Conservation (phyloP, 208 protist genomes). For the Trypanosoma boissoni region DNA sequence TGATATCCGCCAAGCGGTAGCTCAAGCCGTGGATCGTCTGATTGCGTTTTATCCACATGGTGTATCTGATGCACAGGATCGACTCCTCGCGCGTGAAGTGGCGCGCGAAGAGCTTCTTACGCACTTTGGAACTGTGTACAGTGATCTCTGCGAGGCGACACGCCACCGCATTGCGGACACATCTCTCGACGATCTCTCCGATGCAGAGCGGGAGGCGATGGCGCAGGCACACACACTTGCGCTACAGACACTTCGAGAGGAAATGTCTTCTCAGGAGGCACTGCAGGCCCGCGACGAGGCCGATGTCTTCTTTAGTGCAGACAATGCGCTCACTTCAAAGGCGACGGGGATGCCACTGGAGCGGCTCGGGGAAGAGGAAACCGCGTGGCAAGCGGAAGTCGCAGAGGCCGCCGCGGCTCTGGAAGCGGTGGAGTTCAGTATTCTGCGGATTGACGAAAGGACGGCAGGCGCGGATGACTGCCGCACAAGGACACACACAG, state of each 20-base stretch:
- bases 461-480: no score
- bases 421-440: slow-evolving; percentile 3
- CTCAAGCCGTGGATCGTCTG: neutral
- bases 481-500: no score
- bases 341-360: neutral
- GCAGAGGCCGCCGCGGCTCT: neutral
- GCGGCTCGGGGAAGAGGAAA: slow-evolving; percentile 9
- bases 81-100: slow-evolving; percentile 11
- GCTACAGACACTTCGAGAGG: slow-evolving; percentile 13
- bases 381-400: neutral
- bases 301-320: slow-evolving; percentile 8
- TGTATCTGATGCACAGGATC: slow-evolving; percentile 1
- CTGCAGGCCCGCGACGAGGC: no score
- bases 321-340: slow-evolving; percentile 2
- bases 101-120: slow-evolving; percentile 9
- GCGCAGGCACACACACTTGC: neutral
- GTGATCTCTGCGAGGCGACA: slow-evolving; percentile 4
- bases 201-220: neutral
- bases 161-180: neutral
- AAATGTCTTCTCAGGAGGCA: no score
- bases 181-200: slow-evolving; percentile 3
- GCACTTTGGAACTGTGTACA: slow-evolving; percentile 13
- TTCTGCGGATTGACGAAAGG: slow-evolving; percentile 1
- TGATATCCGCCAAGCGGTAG: neutral
- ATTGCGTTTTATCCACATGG: neutral